phyloP scores from a whole-genome alignment of 306 rosid genomes.

The Malus asiatica region DNA sequence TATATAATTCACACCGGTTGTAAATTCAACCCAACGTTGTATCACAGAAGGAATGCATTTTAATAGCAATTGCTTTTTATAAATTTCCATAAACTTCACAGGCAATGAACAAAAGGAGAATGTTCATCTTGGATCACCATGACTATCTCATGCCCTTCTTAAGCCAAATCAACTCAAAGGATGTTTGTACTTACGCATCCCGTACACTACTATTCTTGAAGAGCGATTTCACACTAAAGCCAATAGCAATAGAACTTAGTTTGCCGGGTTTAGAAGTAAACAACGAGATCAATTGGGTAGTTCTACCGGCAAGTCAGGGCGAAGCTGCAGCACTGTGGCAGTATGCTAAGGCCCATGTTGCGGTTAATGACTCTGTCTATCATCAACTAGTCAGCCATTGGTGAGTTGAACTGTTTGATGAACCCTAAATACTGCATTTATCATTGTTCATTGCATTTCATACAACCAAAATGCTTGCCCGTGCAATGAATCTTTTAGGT shows the following conservation, averaged over 20 bases:
- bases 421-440: not conserved
- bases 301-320: constrained; percentile 49
- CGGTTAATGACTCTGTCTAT: constrained; percentile 52
- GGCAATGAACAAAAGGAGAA: constrained; percentile 45
- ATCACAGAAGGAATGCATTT: not conserved
- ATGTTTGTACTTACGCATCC: constrained; percentile 52
- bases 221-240: constrained; percentile 52
- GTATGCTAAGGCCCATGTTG: constrained; percentile 67
- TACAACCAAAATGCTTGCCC: not conserved
- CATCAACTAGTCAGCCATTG: constrained; percentile 73
- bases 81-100: constrained; percentile 15
- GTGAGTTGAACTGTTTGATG: constrained; percentile 34
- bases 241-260: constrained; percentile 65
- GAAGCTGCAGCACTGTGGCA: constrained; percentile 74
- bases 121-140: constrained; percentile 67
- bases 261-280: constrained; percentile 26
- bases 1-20: too few species aligned
- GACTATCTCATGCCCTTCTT: constrained; percentile 60
- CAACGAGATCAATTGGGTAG: constrained; percentile 24
- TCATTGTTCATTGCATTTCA: not conserved
- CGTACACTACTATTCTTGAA: constrained; percentile 58
- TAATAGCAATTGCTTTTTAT: not conserved
- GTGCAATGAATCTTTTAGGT: constrained; percentile 31
- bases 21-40: not conserved
- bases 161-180: constrained; percentile 41